Evolutionary conservation across 345 rosid species (phyloP).

Genomic region (Aquilaria yunnanensis): DNA sequence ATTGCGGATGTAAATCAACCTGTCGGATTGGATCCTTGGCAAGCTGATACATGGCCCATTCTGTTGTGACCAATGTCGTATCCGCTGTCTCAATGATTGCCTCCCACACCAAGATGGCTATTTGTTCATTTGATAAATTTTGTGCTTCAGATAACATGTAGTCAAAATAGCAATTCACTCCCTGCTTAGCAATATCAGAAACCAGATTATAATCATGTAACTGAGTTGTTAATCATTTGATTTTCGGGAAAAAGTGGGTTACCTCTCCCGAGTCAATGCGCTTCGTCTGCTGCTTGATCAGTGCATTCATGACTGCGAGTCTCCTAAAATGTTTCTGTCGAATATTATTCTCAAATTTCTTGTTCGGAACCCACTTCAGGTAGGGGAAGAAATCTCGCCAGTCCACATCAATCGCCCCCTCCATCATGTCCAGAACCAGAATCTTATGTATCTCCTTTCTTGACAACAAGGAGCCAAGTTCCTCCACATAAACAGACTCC

Average conservation of each 20-base stretch:
- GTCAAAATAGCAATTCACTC: constrained; percentile 47
- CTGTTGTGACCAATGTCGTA: constrained; percentile 72
- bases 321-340: constrained; percentile 38
- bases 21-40: constrained; percentile 57
- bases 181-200: constrained; percentile 27
- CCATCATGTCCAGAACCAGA: constrained; percentile 71
- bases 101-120: constrained; percentile 68
- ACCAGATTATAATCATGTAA: not conserved
- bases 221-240: not conserved
- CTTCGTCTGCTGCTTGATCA: constrained; percentile 40
- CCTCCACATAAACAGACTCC: constrained; percentile 60
- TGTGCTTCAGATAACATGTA: constrained; percentile 54
- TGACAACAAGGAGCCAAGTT: constrained; percentile 49
- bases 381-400: constrained; percentile 98
- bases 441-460: constrained; percentile 44
- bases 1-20: constrained; percentile 23
- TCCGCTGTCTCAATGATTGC: constrained; percentile 67
- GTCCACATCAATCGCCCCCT: constrained; percentile 76
- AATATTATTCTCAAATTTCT: constrained; percentile 43
- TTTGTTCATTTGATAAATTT: constrained; percentile 54
- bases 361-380: constrained; percentile 74
- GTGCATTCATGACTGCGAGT: constrained; percentile 61
- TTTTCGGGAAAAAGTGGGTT: not conserved
- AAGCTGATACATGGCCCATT: constrained; percentile 90
- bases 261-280: constrained; percentile 54